phyloP scores from a whole-genome alignment of 2,329 filamentous ascomycete species.

The Pestalotiopsis fici region DNA sequence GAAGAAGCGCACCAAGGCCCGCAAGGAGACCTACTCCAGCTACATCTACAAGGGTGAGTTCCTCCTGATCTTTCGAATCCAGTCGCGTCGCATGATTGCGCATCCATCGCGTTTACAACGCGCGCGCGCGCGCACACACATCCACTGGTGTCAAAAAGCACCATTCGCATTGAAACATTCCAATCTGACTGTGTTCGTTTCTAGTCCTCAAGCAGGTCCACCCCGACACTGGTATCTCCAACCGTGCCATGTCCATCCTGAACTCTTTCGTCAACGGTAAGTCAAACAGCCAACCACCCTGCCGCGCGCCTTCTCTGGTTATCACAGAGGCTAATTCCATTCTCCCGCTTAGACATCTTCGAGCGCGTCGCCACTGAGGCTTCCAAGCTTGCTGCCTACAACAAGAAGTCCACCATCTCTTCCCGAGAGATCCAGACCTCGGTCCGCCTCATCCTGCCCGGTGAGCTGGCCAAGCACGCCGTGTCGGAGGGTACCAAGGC shows the following conservation, averaged over 20 bases:
- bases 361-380: constrained; percentile 98
- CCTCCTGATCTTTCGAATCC: neutral
- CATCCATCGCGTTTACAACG: constrained; percentile 10
- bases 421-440: constrained; percentile 99
- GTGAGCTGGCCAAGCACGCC: constrained; percentile 98
- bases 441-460: constrained; percentile 95
- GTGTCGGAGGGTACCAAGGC: constrained; percentile 99
- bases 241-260: constrained; percentile 98
- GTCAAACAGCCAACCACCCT: constrained; percentile 29
- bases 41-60: constrained; percentile 99
- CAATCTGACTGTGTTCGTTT: constrained; percentile 27
- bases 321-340: constrained; percentile 16
- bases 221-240: constrained; percentile 99
- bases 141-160: neutral
- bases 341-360: constrained; percentile 77
- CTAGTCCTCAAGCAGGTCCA: constrained; percentile 99
- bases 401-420: constrained; percentile 99
- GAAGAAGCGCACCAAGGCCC: constrained; percentile 99
- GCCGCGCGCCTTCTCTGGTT: neutral
- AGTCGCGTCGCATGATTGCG: neutral
- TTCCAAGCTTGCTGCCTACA: constrained; percentile 98
- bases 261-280: constrained; percentile 99
- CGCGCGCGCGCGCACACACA: too few relatives aligned
- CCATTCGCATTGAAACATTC: neutral
- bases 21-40: constrained; percentile 99